A percentile compares a stretch with the other conserved stretches of the same genome.
Conservation (phyloP, 116 monocot genomes). For the Phalaenopsis hybrid region DNA sequence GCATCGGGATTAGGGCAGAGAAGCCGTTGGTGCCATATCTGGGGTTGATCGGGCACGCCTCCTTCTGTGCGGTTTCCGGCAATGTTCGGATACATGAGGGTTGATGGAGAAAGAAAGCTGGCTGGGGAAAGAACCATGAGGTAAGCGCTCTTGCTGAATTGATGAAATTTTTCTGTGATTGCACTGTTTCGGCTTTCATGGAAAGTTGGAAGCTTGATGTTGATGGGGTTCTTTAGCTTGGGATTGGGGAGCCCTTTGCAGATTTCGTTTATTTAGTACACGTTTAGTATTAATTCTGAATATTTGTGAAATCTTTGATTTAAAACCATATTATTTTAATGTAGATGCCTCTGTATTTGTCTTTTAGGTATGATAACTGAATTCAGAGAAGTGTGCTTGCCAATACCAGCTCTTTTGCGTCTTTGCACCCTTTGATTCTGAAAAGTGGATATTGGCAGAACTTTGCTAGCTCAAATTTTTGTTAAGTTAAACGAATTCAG, state of each 20-base stretch:
- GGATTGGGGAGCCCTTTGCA: not conserved
- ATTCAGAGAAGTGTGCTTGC: not conserved
- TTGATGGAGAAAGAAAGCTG: conserved; percentile 20
- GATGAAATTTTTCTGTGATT: not conserved
- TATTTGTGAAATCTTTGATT: not conserved
- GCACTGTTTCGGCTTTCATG: not conserved
- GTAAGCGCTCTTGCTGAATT: conserved; percentile 1
- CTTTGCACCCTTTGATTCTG: not conserved
- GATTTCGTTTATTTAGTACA: not conserved
- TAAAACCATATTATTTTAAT: not conserved
- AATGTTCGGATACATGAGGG: conserved; percentile 18
- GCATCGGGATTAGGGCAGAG: not conserved
- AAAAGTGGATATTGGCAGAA: not conserved
- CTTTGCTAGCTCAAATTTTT: not conserved
- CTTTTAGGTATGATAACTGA: not conserved
- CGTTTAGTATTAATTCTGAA: not conserved
- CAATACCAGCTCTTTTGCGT: not conserved
- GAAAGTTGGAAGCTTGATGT: not conserved
- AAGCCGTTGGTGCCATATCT: not conserved
- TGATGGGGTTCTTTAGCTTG: not conserved
- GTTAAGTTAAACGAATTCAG: not conserved
- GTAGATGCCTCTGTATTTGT: not conserved
- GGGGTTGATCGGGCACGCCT: not conserved
- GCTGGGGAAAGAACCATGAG: conserved; percentile 19
- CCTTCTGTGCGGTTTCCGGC: not conserved